These are phyloP conservation scores for Eimeria sp. DNA, from an alignment of 169 alveolate species.

Conservation along the genomic window DNA sequence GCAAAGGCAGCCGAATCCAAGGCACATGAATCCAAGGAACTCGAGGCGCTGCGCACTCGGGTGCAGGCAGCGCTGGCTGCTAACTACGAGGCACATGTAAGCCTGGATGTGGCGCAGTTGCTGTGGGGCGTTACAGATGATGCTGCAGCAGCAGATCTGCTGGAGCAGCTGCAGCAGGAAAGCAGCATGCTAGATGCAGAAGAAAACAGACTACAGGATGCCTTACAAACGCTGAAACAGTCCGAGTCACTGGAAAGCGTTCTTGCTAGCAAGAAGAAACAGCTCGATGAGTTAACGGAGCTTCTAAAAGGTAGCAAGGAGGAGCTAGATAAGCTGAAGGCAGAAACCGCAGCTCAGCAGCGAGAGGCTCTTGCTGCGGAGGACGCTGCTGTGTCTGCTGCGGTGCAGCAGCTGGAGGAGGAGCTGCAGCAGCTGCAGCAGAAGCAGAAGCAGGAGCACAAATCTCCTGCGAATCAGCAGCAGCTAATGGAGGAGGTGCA, in stretches of 20 bases:
- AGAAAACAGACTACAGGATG: neutral
- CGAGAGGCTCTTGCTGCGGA: neutral
- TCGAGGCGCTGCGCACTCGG: neutral
- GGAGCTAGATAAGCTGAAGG: neutral
- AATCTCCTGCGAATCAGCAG: neutral
- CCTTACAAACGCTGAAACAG: neutral
- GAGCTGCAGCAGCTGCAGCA: neutral
- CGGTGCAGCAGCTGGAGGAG: neutral
- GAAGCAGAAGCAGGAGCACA: neutral
- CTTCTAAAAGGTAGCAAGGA: neutral
- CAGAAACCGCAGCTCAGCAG: neutral
- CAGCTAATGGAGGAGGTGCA: neutral
- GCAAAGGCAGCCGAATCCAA: neutral
- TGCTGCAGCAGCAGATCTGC: neutral
- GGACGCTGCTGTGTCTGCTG: neutral
- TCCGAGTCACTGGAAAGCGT: neutral
- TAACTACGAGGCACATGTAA: neutral
- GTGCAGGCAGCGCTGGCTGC: neutral
- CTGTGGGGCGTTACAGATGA: neutral
- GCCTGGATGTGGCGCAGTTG: neutral
- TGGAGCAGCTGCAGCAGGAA: neutral
- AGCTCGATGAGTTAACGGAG: neutral
- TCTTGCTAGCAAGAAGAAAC: neutral
- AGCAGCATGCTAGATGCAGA: neutral
- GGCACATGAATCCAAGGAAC: neutral